Conservation (phyloP, 306 rosid genomes). For the Lotus japonicus region DNA sequence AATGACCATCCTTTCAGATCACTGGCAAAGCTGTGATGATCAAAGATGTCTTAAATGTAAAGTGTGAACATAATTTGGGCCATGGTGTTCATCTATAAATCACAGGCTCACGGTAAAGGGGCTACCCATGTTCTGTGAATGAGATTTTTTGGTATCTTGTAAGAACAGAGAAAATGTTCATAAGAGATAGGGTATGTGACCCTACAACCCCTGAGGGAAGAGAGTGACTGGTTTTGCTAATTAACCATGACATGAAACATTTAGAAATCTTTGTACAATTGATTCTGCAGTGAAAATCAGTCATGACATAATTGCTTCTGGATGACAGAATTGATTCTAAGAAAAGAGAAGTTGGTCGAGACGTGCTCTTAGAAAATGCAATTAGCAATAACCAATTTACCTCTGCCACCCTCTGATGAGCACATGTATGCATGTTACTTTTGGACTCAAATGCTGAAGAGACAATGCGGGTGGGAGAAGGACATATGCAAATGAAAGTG, state of each 20-base stretch:
- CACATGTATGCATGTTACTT: conserved; percentile 41
- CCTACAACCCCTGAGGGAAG: conserved; percentile 27
- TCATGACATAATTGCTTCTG: too few relatives aligned
- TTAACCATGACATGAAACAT: too few relatives aligned
- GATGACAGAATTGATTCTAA: too few relatives aligned
- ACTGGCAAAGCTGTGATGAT: not conserved
- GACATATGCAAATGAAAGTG: conserved; percentile 15
- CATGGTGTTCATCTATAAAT: not conserved
- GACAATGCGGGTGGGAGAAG: conserved; percentile 10
- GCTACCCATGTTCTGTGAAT: conserved; percentile 55
- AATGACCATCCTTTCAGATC: not conserved
- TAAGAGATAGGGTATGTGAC: conserved; percentile 24
- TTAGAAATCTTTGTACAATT: too few relatives aligned
- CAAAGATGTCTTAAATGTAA: conserved; percentile 15
- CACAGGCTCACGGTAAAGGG: conserved; percentile 21
- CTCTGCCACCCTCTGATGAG: conserved; percentile 12
- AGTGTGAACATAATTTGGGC: conserved; percentile 17
- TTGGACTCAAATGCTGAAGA: conserved; percentile 20
- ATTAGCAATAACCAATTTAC: not conserved
- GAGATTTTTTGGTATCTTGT: conserved; percentile 21
- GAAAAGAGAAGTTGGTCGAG: too few relatives aligned
- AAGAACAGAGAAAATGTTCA: not conserved
- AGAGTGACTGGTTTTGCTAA: not conserved
- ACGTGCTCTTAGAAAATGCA: too few relatives aligned
- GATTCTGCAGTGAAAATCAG: too few relatives aligned